phyloP scores from a whole-genome alignment of 495 filamentous ascomycete genomes.

The Daldinia concentrica region DNA sequence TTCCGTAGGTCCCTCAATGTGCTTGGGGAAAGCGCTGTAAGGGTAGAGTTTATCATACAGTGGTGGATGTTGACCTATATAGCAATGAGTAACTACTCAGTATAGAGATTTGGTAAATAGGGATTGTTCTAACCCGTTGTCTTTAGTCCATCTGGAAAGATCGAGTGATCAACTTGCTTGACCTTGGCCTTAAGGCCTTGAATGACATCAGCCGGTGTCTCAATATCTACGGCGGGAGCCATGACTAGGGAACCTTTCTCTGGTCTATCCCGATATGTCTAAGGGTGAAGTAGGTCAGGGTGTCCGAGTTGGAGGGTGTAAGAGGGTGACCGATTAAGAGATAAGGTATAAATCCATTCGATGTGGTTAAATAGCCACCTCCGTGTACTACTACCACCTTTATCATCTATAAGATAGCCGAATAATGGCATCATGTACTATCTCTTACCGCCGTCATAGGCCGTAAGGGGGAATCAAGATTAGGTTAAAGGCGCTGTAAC shows the following conservation, averaged over 20 bases:
- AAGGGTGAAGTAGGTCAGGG: not conserved
- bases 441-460: constrained; percentile 15
- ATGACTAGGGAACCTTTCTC: constrained; percentile 31
- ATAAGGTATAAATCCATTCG: constrained; percentile 23
- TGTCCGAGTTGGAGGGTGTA: constrained; percentile 10
- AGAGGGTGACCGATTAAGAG: constrained; percentile 7
- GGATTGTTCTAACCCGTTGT: constrained; percentile 40
- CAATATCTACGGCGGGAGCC: constrained; percentile 44
- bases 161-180: constrained; percentile 35
- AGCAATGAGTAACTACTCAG: constrained; percentile 21
- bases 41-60: constrained; percentile 70
- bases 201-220: constrained; percentile 30
- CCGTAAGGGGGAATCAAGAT: constrained; percentile 14
- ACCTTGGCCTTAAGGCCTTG: constrained; percentile 37
- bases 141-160: constrained; percentile 65
- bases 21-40: constrained; percentile 76
- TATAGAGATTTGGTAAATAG: not conserved
- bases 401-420: constrained; percentile 34
- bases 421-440: constrained; percentile 33
- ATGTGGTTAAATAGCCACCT: constrained; percentile 26
- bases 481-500: constrained; percentile 34
- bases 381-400: constrained; percentile 11
- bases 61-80: constrained; percentile 76
- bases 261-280: constrained; percentile 20
- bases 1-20: constrained; percentile 77